Evolutionary conservation across 106 monocot genomes (phyloP), one percentile per base, ranked within the genome.

Genomic region (Platanthera zijinensis): DNA sequence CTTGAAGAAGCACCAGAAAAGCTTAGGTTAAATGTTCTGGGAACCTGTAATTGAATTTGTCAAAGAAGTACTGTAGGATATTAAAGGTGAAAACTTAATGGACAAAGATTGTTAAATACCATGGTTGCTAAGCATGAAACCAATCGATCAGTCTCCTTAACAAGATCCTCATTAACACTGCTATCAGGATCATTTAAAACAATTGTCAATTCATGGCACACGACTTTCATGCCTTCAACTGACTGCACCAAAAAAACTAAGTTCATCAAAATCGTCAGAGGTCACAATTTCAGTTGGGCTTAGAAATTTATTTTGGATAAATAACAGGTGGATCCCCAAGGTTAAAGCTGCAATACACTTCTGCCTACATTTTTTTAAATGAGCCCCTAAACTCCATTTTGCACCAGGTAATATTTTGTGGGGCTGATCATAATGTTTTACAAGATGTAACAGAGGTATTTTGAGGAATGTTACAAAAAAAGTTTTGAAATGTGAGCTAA

Each of bases 171-270:
- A 73, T 88, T 73, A 5, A 78, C 49, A 80, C 86, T 85, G 72
- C 78, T 88, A 54, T 94, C 99, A 69, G 99, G 88, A 52, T 99
- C 92, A 63, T 47, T 73, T 67, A 81, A 74, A 52, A 73, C 85
- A 69, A 88, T 92, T 21, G 85, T 92, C 48, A 99, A 78, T 81
- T 94, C 99, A 80, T 94, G 99, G 78, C 99, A 99, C 28, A 99
- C 82, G 75, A 94, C 92, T 78, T 99, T 99, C 99, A 99, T 99
- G 52, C 92, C 94, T 87, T 99, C 99, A 85, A 99, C 99, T 19
- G 94, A 92, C 99, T 99, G 94, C 88, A 88, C 3, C 9, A 85
- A 73, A 74, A 18, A 57, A 77, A 52, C 5, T 50, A 30, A 48
- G 47, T 52, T 77, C 48, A 84, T 50, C 51, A 8, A 69, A 18